A percentile compares a stretch with the other conserved stretches of the same genome.
These are phyloP conservation scores for Leersia perrieri DNA, from an alignment of 176 grass and related monocot species.

Conservation along the genomic window DNA sequence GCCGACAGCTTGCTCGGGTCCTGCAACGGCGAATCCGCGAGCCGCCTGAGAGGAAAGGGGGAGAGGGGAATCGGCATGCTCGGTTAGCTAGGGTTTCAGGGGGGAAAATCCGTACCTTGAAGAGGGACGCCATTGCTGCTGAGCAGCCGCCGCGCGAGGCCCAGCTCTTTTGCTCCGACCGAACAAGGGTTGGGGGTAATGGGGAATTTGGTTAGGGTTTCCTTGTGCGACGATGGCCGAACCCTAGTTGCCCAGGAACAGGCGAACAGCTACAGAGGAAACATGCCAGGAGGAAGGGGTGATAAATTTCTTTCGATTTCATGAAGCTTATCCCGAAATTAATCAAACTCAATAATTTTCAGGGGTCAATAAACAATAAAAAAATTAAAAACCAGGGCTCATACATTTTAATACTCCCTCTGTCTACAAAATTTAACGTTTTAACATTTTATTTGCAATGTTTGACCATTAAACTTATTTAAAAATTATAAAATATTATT, in stretches of 20 bases:
- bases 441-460: too few species aligned
- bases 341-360: too few species aligned
- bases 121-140: conserved; percentile 75
- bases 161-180: conserved; percentile 4
- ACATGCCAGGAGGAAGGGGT: not conserved
- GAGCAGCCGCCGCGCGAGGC: conserved; percentile 30
- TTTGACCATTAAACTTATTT: too few species aligned
- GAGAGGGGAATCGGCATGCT: not conserved
- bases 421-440: too few species aligned
- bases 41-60: conserved; percentile 8
- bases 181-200: not conserved
- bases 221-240: not conserved
- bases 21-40: conserved; percentile 28
- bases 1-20: conserved; percentile 84
- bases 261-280: not conserved
- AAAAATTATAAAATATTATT: too few species aligned
- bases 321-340: too few species aligned
- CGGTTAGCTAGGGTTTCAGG: conserved; percentile 31
- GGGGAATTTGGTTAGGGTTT: conserved; percentile 22
- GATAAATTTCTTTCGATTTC: not conserved
- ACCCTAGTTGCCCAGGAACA: not conserved
- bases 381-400: too few species aligned
- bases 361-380: too few species aligned
- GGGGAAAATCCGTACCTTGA: conserved; percentile 63
- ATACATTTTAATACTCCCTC: too few species aligned